These are phyloP conservation scores for Balansia obtecta DNA, from an alignment of 2,329 filamentous ascomycete species.

Conservation along the genomic window DNA sequence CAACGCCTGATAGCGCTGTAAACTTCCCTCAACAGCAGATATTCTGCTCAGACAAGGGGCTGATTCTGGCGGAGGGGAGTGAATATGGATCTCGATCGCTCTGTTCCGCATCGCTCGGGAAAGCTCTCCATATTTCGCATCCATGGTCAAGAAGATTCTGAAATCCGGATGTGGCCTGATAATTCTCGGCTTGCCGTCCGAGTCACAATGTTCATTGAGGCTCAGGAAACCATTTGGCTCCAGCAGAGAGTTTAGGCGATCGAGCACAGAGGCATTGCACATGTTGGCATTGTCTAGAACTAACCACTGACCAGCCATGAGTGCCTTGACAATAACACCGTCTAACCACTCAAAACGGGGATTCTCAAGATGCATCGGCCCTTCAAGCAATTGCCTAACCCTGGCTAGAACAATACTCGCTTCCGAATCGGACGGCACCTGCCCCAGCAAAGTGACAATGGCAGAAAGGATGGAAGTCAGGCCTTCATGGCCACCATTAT, in stretches of 20 bases:
- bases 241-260: constrained; percentile 85
- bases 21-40: constrained; percentile 33
- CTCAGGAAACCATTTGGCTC: constrained; percentile 81
- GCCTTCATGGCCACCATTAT: constrained; percentile 24
- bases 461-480: constrained; percentile 25
- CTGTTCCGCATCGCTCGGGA: constrained; percentile 95
- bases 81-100: constrained; percentile 77
- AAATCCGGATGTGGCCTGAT: constrained; percentile 78
- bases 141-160: constrained; percentile 85
- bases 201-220: constrained; percentile 84
- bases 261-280: constrained; percentile 87
- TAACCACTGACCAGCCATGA: constrained; percentile 80
- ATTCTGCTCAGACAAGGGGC: constrained; percentile 26
- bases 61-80: constrained; percentile 25
- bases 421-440: constrained; percentile 30
- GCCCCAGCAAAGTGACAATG: constrained; percentile 26
- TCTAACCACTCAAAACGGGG: constrained; percentile 95
- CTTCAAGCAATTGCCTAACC: constrained; percentile 36
- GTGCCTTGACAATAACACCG: constrained; percentile 76
- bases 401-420: constrained; percentile 36
- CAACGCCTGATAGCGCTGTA: constrained; percentile 34
- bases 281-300: constrained; percentile 95
- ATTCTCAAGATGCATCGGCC: constrained; percentile 47
- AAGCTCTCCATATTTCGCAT: constrained; percentile 82
- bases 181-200: constrained; percentile 67